These are phyloP conservation scores for Corymbia maculata DNA, from an alignment of 345 rosid species.

Conservation along the genomic window DNA sequence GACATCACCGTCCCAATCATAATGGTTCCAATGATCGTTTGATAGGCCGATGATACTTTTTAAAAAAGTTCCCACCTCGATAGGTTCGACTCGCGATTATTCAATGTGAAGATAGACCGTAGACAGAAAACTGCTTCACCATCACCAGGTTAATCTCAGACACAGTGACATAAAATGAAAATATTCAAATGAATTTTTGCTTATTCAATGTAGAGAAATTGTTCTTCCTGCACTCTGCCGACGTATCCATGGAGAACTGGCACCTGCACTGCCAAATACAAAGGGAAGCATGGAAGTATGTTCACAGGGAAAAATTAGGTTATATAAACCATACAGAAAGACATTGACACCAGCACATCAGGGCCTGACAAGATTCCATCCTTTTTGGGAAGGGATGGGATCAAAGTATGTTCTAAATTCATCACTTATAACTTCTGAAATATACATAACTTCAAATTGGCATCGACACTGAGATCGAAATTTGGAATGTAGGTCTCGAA, in stretches of 20 bases:
- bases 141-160: neutral
- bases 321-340: neutral
- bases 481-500: neutral
- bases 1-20: neutral
- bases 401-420: neutral
- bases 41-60: neutral
- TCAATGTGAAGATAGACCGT: neutral
- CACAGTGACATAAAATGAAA: neutral
- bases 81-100: neutral
- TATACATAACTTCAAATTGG: neutral
- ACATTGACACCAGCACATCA: neutral
- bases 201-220: constrained; percentile 25
- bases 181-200: neutral
- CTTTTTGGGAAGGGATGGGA: neutral
- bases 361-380: neutral
- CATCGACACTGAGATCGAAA: neutral
- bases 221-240: constrained; percentile 86
- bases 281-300: neutral
- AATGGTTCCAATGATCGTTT: neutral
- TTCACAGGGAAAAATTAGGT: neutral
- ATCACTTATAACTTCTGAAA: neutral
- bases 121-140: neutral
- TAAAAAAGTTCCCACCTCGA: neutral
- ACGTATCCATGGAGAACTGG: constrained; percentile 95
- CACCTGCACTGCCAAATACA: constrained; percentile 71